These are phyloP conservation scores for Venturia aucupariae DNA, from an alignment of 2,329 filamentous ascomycete genomes.

Conservation along the genomic window DNA sequence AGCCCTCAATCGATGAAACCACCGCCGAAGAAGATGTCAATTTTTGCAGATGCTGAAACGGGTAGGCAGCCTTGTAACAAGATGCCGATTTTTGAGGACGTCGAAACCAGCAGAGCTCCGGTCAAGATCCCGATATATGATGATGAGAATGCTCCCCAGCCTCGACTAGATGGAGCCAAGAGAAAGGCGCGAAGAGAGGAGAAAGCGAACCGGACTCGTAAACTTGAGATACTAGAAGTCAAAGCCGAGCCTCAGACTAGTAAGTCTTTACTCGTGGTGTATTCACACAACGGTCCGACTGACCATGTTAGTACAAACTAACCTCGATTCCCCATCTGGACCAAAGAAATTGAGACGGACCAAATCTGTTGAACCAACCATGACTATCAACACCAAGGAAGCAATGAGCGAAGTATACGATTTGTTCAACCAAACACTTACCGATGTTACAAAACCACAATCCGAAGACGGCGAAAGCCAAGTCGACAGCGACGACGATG, in stretches of 20 bases:
- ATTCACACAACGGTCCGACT: slow-evolving; percentile 17
- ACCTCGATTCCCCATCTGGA: slow-evolving; percentile 80
- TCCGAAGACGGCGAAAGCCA: slow-evolving; percentile 50
- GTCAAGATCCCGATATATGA: slow-evolving; percentile 13
- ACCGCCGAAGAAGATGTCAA: slow-evolving; percentile 5
- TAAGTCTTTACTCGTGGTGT: slow-evolving; percentile 37
- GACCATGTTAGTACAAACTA: slow-evolving; percentile 66
- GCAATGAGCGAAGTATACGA: slow-evolving; percentile 97
- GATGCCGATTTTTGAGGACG: slow-evolving; percentile 6
- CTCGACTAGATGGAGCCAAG: slow-evolving; percentile 44
- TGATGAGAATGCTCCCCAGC: slow-evolving; percentile 20
- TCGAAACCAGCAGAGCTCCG: not conserved
- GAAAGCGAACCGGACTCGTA: slow-evolving; percentile 40
- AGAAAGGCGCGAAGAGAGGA: slow-evolving; percentile 41
- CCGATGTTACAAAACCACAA: slow-evolving; percentile 47
- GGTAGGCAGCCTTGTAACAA: not conserved
- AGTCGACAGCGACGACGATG: slow-evolving; percentile 46
- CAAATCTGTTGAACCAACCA: slow-evolving; percentile 73
- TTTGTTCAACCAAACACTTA: slow-evolving; percentile 83
- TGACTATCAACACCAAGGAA: slow-evolving; percentile 92
- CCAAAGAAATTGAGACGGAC: slow-evolving; percentile 70
- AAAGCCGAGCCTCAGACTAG: slow-evolving; percentile 85
- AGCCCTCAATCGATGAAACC: not conserved
- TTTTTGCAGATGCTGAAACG: not conserved
- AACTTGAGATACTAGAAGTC: slow-evolving; percentile 69